phyloP scores from a whole-genome alignment of 164 flowering plant species.

The Nymphaea colorata region DNA sequence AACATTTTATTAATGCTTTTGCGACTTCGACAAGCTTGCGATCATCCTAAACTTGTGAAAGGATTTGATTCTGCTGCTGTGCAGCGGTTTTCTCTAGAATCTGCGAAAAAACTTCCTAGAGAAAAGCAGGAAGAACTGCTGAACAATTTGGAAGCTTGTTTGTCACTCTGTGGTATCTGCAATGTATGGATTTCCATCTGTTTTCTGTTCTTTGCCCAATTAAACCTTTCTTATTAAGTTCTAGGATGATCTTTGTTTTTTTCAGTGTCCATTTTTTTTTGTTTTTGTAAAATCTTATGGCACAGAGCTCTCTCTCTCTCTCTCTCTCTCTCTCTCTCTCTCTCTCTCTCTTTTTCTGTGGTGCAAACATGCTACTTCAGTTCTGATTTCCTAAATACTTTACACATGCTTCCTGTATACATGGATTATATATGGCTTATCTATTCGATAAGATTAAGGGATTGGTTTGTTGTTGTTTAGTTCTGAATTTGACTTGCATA shows the following conservation, averaged over 20 bases:
- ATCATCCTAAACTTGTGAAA: constrained; percentile 69
- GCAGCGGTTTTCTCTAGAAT: constrained; percentile 50
- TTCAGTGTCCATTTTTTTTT: background rate
- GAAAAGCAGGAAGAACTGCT: constrained; percentile 44
- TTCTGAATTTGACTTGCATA: too few species aligned
- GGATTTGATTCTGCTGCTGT: constrained; percentile 43
- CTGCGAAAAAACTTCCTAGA: constrained; percentile 65
- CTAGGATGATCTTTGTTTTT: background rate
- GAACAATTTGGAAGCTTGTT: constrained; percentile 54
- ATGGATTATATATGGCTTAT: too few species aligned
- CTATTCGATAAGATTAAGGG: too few species aligned
- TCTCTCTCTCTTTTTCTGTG: too few species aligned
- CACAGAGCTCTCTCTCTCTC: too few species aligned
- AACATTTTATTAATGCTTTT: constrained; percentile 91
- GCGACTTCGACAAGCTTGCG: constrained; percentile 99
- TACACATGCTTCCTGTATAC: too few species aligned
- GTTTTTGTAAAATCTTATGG: too few species aligned
- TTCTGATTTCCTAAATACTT: too few species aligned
- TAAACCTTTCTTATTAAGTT: background rate
- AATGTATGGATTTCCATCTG: constrained; percentile 37
- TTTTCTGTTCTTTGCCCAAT: background rate
- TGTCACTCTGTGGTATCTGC: constrained; percentile 81
- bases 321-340: too few species aligned
- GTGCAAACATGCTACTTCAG: too few species aligned
- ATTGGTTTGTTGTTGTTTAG: too few species aligned